A percentile compares a stretch with the other conserved stretches of the same genome.
These are phyloP conservation scores for Kluyveromyces lactis DNA, from an alignment of 805 yeast genomes.

Conservation along the genomic window DNA sequence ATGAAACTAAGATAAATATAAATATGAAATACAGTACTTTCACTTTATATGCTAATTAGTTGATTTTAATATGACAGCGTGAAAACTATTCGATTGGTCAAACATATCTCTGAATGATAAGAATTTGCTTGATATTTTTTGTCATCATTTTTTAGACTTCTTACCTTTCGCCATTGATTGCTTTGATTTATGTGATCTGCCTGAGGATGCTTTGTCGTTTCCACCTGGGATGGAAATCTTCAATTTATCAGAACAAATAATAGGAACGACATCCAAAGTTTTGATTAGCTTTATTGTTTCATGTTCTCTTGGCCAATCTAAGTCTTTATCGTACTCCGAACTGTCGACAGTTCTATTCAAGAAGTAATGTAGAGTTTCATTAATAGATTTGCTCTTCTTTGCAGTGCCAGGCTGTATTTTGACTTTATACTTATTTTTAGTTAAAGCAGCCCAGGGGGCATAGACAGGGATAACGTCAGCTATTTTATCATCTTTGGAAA, in stretches of 20 bases:
- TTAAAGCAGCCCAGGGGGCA: constrained; percentile 85
- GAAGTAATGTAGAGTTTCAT: constrained; percentile 58
- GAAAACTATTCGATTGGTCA: too few relatives aligned
- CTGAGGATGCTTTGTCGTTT: constrained; percentile 21
- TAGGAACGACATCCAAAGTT: constrained; percentile 57
- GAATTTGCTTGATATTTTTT: too few relatives aligned
- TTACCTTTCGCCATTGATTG: neutral
- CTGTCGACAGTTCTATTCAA: constrained; percentile 39
- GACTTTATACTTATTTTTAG: constrained; percentile 68
- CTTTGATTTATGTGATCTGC: constrained; percentile 9
- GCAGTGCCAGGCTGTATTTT: constrained; percentile 71
- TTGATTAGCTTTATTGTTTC: constrained; percentile 47
- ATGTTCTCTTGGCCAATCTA: constrained; percentile 67
- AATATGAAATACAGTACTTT: too few relatives aligned
- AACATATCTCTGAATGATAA: too few relatives aligned
- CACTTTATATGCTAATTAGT: too few relatives aligned
- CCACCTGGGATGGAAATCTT: constrained; percentile 53
- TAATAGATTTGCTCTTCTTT: constrained; percentile 81
- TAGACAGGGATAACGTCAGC: constrained; percentile 71
- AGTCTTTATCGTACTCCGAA: constrained; percentile 36
- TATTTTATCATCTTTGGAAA: constrained; percentile 40
- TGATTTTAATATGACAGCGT: too few relatives aligned
- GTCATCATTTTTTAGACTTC: neutral
- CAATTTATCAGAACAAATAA: constrained; percentile 64
- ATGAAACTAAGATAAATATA: too few relatives aligned